Conservation (phyloP, 2,329 filamentous ascomycete genomes). For the Xylariaceae sp. region DNA sequence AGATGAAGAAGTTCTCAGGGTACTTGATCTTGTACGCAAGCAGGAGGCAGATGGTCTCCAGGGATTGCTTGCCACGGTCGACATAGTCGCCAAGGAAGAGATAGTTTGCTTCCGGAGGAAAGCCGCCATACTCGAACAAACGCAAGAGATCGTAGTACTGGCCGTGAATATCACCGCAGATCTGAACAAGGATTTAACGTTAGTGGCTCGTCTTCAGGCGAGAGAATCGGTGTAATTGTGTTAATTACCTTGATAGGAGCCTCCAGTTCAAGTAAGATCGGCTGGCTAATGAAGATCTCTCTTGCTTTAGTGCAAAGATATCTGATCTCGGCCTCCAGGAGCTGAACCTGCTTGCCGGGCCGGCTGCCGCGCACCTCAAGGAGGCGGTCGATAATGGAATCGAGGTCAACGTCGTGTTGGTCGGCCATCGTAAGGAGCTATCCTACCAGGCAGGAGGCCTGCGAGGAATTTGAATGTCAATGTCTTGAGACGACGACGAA, state of each 20-base stretch:
- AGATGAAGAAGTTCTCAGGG: constrained; percentile 93
- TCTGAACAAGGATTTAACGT: constrained; percentile 48
- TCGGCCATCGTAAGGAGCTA: constrained; percentile 51
- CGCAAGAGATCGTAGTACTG: constrained; percentile 98
- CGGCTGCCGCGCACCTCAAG: constrained; percentile 96
- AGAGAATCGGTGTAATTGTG: constrained; percentile 25
- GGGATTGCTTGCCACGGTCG: constrained; percentile 89
- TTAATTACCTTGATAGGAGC: constrained; percentile 91
- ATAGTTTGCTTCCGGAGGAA: constrained; percentile 98
- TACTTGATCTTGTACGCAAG: constrained; percentile 97
- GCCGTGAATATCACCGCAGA: constrained; percentile 97
- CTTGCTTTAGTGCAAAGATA: constrained; percentile 97
- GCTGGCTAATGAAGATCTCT: constrained; percentile 99
- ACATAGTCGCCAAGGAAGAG: constrained; percentile 97
- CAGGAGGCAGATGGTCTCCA: constrained; percentile 88
- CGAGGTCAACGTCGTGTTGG: constrained; percentile 88
- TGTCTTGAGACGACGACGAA: constrained; percentile 22
- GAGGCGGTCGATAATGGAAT: constrained; percentile 98
- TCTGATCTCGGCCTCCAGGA: constrained; percentile 92
- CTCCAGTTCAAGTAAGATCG: constrained; percentile 93
- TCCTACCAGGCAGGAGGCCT: constrained; percentile 41
- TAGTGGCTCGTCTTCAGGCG: not conserved
- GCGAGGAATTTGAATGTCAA: constrained; percentile 26
- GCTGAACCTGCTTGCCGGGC: constrained; percentile 96
- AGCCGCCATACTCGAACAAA: constrained; percentile 96